phyloP scores from a whole-genome alignment of 106 monocot genomes.

The Cymbidium sinense region DNA sequence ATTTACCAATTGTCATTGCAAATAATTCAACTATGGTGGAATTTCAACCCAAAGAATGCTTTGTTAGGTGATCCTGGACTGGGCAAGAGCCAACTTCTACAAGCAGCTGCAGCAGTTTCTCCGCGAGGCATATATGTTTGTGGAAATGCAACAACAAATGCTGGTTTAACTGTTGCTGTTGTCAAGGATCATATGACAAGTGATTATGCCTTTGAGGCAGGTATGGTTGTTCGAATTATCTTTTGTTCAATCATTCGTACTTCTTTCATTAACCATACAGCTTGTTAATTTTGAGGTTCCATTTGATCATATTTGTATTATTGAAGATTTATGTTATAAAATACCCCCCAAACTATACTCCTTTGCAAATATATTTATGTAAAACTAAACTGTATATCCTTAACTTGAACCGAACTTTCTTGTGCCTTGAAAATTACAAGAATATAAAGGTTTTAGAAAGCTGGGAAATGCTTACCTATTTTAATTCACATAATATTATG shows the following conservation, averaged over 20 bases:
- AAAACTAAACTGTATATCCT: no score
- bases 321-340: background rate
- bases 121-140: slow-evolving; percentile 98
- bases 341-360: background rate
- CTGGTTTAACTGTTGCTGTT: slow-evolving; percentile 98
- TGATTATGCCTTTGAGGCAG: slow-evolving; percentile 99
- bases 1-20: background rate
- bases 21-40: background rate
- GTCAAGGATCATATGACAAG: slow-evolving; percentile 95
- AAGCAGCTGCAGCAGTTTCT: slow-evolving; percentile 90
- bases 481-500: no score
- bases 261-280: background rate
- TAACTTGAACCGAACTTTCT: no score
- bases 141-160: slow-evolving; percentile 98
- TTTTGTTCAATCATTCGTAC: background rate
- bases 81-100: slow-evolving; percentile 97
- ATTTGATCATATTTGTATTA: background rate
- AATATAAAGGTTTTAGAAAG: no score
- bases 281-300: slow-evolving; percentile 2
- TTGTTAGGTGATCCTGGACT: slow-evolving; percentile 91
- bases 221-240: slow-evolving; percentile 20
- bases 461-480: no score
- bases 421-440: no score
- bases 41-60: background rate
- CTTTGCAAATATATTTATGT: background rate